A percentile compares a stretch with the other conserved stretches of the same genome.
Conservation (phyloP, 345 rosid genomes). For the Xanthoceras sorbifolium region DNA sequence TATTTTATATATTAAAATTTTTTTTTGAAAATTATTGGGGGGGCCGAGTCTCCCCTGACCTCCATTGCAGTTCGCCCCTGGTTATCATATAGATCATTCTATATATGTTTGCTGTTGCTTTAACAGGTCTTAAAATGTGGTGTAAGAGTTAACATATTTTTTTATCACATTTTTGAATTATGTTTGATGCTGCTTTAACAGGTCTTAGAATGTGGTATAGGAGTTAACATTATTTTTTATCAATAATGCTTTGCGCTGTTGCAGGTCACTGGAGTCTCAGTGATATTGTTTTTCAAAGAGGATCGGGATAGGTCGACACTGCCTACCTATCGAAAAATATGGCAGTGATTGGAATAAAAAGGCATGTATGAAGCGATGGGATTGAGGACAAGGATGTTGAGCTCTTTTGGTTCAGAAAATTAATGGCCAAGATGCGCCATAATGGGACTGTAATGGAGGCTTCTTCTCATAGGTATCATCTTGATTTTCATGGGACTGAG, state of each 20-base stretch:
- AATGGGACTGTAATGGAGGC: conserved; percentile 94
- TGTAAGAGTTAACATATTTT: no score
- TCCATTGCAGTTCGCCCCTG: no score
- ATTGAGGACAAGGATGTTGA: conserved; percentile 84
- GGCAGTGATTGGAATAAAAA: no score
- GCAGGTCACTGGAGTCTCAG: conserved; percentile 90
- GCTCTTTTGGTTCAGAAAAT: conserved; percentile 78
- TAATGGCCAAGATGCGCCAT: conserved; percentile 95
- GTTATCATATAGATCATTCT: no score
- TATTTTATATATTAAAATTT: no score
- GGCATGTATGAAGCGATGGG: conserved; percentile 96
- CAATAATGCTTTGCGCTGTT: conserved; percentile 11
- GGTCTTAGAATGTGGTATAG: background rate
- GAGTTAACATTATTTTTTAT: background rate
- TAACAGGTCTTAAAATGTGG: background rate
- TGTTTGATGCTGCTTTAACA: background rate
- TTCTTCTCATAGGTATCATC: conserved; percentile 62
- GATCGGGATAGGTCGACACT: background rate
- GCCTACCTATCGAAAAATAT: no score
- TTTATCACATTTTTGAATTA: background rate
- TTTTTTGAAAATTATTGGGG: no score
- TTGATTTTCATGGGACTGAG: conserved; percentile 66
- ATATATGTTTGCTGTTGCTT: background rate
- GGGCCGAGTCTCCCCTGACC: no score
- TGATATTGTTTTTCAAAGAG: conserved; percentile 29